Conservation (phyloP, 2,329 filamentous ascomycete genomes). For the Venturia asperata region DNA sequence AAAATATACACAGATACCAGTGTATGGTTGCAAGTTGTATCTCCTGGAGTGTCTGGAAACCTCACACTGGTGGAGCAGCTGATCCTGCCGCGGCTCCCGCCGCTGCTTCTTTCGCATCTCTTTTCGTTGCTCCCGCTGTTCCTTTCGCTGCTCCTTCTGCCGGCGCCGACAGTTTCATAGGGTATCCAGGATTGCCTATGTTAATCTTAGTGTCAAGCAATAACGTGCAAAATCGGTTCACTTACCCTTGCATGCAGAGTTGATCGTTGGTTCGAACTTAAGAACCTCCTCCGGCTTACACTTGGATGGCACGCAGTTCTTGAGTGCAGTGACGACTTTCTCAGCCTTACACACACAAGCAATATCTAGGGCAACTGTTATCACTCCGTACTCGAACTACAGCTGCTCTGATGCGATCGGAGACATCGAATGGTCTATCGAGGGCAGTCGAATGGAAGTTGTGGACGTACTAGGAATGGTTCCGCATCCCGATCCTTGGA, state of each 20-base stretch:
- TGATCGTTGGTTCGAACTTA: constrained; percentile 5
- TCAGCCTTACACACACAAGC: constrained; percentile 4
- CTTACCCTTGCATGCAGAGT: constrained; percentile 4
- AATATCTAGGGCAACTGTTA: background rate
- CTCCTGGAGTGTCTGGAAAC: too few species aligned
- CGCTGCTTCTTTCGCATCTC: background rate
- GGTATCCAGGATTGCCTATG: background rate
- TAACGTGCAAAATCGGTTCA: background rate
- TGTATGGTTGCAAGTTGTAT: too few species aligned
- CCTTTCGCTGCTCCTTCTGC: background rate
- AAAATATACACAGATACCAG: too few species aligned
- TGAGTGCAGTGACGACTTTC: constrained; percentile 1
- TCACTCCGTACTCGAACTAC: background rate
- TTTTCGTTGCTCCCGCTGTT: background rate
- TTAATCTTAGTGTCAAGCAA: background rate
- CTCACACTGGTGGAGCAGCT: too few species aligned
- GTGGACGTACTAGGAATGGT: background rate
- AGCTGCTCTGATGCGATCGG: too few species aligned
- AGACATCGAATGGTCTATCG: background rate
- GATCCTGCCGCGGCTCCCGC: too few species aligned
- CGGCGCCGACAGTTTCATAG: background rate
- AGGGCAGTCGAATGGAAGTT: background rate
- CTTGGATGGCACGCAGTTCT: background rate
- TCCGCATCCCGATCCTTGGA: constrained; percentile 8
- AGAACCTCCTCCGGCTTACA: background rate